Conservation (phyloP, 352 stramenopile genomes). For the Halophytophthora polymorphica region DNA sequence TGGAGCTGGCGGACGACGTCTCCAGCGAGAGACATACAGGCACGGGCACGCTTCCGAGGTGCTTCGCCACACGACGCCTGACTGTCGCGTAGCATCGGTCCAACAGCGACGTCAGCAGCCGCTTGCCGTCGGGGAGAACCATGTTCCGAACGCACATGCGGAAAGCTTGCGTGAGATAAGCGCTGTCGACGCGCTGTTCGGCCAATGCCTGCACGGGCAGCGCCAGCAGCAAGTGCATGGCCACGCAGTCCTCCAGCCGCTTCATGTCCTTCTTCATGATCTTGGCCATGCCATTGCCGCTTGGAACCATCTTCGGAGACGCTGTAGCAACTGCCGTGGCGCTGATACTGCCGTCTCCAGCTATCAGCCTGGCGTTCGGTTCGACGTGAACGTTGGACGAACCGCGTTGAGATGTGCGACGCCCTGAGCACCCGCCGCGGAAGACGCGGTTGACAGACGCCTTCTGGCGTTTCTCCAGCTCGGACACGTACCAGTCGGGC, state of each 20-base stretch:
- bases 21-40: conserved; percentile 25
- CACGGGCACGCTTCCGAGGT: conserved; percentile 25
- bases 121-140: conserved; percentile 13
- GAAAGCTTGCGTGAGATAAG: conserved; percentile 16
- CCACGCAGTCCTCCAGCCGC: conserved; percentile 23
- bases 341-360: neutral
- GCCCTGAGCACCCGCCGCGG: too few species aligned
- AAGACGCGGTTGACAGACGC: neutral
- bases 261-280: conserved; percentile 10
- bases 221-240: conserved; percentile 36
- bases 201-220: conserved; percentile 16
- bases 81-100: conserved; percentile 28
- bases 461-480: conserved; percentile 35
- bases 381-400: too few species aligned
- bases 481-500: conserved; percentile 49
- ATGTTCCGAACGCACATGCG: conserved; percentile 1
- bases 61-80: conserved; percentile 15
- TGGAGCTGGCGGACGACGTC: neutral
- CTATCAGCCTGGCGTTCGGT: too few species aligned
- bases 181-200: conserved; percentile 6
- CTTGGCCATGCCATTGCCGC: neutral
- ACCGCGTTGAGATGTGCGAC: too few species aligned
- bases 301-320: neutral
- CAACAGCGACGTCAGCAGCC: conserved; percentile 27
- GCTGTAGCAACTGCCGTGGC: neutral